Evolutionary conservation across 129 eudicot species (phyloP).

Genomic region (Ambrosia artemisiifolia): DNA sequence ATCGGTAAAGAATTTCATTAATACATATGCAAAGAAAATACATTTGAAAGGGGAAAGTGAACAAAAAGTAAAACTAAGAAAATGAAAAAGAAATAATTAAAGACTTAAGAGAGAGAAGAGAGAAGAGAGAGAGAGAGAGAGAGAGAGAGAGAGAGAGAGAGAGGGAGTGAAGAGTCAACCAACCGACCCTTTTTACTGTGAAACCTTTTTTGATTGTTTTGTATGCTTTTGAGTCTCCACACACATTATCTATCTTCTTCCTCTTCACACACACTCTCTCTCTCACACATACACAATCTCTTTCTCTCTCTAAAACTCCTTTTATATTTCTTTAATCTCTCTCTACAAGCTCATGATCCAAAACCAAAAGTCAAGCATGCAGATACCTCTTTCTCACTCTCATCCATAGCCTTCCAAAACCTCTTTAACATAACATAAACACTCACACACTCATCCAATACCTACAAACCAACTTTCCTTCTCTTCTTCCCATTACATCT

Average conservation of each 20-base stretch:
- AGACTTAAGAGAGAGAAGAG: no score
- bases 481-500: conserved; percentile 39
- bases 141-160: background rate
- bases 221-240: conserved; percentile 79
- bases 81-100: no score
- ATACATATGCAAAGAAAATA: no score
- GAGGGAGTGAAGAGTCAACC: conserved; percentile 64
- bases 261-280: background rate
- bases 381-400: conserved; percentile 25
- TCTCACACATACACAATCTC: background rate
- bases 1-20: no score
- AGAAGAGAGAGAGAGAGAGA: no score
- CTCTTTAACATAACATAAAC: background rate
- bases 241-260: conserved; percentile 61
- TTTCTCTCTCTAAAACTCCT: conserved; percentile 18
- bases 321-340: conserved; percentile 29
- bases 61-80: no score
- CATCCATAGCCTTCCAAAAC: conserved; percentile 37
- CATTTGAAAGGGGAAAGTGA: no score
- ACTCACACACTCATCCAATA: no score
- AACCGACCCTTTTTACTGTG: conserved; percentile 40
- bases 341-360: conserved; percentile 46
- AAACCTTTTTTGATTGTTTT: conserved; percentile 46
- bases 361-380: conserved; percentile 64
- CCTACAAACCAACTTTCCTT: background rate